Percentiles rank a stretch among this genome's conserved stretches.
Conservation (phyloP, 2,329 filamentous ascomycete genomes). For the Pseudocercospora vitis region DNA sequence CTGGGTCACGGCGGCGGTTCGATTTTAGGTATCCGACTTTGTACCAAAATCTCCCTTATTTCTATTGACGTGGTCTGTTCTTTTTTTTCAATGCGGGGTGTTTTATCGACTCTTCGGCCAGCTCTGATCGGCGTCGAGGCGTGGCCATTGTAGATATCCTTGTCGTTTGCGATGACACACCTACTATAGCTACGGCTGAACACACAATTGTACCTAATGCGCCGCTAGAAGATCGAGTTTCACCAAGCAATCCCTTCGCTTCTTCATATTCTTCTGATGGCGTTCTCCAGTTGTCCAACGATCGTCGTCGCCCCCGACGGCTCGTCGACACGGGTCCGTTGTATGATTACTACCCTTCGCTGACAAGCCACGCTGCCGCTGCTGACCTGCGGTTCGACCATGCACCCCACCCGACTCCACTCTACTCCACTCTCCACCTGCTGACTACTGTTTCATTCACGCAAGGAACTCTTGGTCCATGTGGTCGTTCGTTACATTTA, state of each 20-base stretch:
- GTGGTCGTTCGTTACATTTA: no score
- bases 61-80: not conserved
- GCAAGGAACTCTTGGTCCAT: slow-evolving; percentile 8
- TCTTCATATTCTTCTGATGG: not conserved
- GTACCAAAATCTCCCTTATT: not conserved
- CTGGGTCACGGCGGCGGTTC: slow-evolving; percentile 11
- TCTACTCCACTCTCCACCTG: no score
- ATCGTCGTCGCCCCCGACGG: no score
- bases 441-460: not conserved
- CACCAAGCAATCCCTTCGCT: slow-evolving; percentile 14
- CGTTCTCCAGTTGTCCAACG: not conserved
- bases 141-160: slow-evolving; percentile 8
- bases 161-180: not conserved
- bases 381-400: no score
- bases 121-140: not conserved
- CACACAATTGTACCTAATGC: slow-evolving; percentile 14
- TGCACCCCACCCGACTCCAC: not conserved
- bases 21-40: not conserved
- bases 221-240: slow-evolving; percentile 20
- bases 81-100: slow-evolving; percentile 2
- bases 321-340: no score
- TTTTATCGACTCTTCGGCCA: not conserved
- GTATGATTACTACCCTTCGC: no score
- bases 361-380: no score
- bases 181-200: slow-evolving; percentile 11